phyloP scores from a whole-genome alignment of 805 yeast genomes.

The Kazachstania kunashirensis region DNA sequence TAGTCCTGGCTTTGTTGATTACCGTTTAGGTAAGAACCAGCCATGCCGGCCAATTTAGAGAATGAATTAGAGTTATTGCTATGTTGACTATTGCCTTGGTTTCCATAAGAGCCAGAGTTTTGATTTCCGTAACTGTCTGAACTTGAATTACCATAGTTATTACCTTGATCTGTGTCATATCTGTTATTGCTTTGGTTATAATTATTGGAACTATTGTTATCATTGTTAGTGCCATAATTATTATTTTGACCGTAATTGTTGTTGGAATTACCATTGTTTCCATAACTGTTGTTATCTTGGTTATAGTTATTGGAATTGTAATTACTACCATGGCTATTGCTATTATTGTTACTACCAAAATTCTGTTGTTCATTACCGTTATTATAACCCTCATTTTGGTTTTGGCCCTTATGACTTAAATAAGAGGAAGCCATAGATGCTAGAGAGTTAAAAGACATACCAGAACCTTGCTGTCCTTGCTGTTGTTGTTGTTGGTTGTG shows the following conservation, averaged over 20 bases:
- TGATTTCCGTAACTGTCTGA: neutral
- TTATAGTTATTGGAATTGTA: neutral
- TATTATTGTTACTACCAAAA: neutral
- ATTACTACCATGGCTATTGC: neutral
- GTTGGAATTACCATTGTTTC: neutral
- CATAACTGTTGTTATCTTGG: neutral
- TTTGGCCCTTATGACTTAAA: neutral
- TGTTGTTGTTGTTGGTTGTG: neutral
- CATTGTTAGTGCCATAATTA: neutral
- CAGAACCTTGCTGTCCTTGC: conserved; percentile 4
- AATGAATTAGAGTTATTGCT: neutral
- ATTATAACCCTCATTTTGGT: conserved; percentile 3
- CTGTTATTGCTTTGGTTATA: neutral
- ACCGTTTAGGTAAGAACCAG: neutral
- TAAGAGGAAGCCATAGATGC: conserved; percentile 14
- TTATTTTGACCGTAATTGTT: neutral
- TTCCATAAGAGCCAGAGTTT: neutral
- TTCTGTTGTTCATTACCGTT: neutral
- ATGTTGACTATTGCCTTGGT: neutral
- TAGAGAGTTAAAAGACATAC: conserved; percentile 6
- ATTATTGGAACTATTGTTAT: neutral
- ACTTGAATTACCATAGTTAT: neutral
- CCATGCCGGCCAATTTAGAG: neutral
- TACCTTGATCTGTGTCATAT: neutral
- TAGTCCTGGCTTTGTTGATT: conserved; percentile 1